Percentiles rank a stretch among this genome's conserved stretches.
These are phyloP conservation scores for Apiospora hydei DNA, from an alignment of 2,329 filamentous ascomycete genomes.

Conservation along the genomic window DNA sequence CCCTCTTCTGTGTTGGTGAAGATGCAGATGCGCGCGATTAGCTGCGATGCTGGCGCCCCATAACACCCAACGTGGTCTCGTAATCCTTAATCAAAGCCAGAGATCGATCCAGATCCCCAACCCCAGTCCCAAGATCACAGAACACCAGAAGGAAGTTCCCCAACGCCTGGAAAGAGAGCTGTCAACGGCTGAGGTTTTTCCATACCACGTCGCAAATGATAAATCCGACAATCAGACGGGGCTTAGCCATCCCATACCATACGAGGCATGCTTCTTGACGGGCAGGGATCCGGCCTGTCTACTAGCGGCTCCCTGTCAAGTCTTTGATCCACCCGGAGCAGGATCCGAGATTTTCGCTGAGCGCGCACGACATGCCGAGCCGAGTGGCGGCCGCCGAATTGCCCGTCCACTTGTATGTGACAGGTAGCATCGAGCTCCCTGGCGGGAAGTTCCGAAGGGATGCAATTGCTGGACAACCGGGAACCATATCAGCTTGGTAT, in stretches of 20 bases:
- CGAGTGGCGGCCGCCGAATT: neutral
- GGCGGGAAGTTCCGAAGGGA: neutral
- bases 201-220: too few species aligned
- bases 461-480: neutral
- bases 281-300: neutral
- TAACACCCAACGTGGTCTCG: too few species aligned
- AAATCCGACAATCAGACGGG: neutral
- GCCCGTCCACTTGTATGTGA: neutral
- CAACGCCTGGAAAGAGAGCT: too few species aligned
- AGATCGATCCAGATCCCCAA: too few species aligned
- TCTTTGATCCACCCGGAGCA: neutral
- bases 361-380: neutral
- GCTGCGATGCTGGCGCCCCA: too few species aligned
- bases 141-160: too few species aligned
- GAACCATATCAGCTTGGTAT: neutral
- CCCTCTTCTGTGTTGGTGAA: too few species aligned
- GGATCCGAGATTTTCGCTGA: neutral
- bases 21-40: too few species aligned
- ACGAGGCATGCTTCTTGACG: neutral
- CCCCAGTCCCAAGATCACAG: too few species aligned
- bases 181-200: too few species aligned
- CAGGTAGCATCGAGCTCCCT: neutral
- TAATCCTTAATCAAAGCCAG: too few species aligned
- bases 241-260: neutral
- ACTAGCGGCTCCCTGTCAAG: neutral